Conservation (phyloP, 805 yeast genomes). For the Lipomyces chichibuensis region DNA sequence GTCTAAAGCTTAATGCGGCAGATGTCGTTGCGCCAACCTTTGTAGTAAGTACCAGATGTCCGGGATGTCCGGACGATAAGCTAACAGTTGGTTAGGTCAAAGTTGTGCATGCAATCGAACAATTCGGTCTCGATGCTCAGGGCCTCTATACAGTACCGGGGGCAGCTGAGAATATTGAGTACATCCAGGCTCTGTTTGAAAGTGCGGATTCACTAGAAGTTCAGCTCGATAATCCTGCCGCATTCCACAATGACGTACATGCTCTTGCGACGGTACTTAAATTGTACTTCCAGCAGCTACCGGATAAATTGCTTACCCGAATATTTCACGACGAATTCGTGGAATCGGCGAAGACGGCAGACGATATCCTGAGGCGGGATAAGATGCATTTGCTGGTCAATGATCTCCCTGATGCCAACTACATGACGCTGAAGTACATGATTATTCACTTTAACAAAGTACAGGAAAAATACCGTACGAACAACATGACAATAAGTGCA, state of each 20-base stretch:
- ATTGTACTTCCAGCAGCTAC: constrained; percentile 78
- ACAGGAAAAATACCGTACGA: constrained; percentile 60
- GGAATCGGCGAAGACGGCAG: constrained; percentile 69
- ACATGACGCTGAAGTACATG: constrained; percentile 84
- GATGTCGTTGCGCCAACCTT: constrained; percentile 83
- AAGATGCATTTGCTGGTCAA: constrained; percentile 82
- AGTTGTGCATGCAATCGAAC: constrained; percentile 84
- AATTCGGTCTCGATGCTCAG: constrained; percentile 79
- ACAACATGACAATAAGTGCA: constrained; percentile 81
- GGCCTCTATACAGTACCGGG: constrained; percentile 91
- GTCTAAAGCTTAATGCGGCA: constrained; percentile 41
- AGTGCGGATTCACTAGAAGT: constrained; percentile 59
- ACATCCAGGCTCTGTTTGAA: constrained; percentile 63
- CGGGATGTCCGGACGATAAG: not conserved
- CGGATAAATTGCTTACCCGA: constrained; percentile 78
- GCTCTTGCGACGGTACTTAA: constrained; percentile 87
- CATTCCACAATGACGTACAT: constrained; percentile 76
- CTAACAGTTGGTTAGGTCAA: constrained; percentile 50
- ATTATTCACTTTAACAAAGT: constrained; percentile 83
- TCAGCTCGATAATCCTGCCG: constrained; percentile 52
- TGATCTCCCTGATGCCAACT: constrained; percentile 90
- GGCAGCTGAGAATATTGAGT: constrained; percentile 71
- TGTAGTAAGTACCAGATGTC: constrained; percentile 49
- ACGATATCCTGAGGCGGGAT: constrained; percentile 65
- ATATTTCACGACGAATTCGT: constrained; percentile 66